phyloP scores from a whole-genome alignment of 805 yeast genomes.

The Zygosaccharomyces lentus region DNA sequence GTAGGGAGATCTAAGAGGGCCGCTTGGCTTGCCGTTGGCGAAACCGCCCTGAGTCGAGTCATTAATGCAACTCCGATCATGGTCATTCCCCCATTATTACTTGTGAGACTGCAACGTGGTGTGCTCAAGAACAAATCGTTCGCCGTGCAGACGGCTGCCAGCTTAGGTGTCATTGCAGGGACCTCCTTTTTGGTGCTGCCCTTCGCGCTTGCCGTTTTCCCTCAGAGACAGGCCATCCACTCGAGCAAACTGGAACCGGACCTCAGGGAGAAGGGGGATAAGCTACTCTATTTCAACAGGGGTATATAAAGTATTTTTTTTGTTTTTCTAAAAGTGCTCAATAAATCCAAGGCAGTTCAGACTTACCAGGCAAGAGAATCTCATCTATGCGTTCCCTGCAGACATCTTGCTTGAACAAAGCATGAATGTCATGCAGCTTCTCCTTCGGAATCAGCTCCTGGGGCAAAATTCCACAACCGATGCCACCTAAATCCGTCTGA shows the following conservation, averaged over 20 bases:
- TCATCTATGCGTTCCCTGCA: conserved; percentile 13
- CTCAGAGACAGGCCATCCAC: conserved; percentile 69
- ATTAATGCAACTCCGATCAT: conserved; percentile 95
- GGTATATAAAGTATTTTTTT: conserved; percentile 57
- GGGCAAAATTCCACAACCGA: conserved; percentile 57
- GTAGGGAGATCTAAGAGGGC: conserved; percentile 79
- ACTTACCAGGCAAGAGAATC: conserved; percentile 17
- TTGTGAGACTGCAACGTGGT: conserved; percentile 72
- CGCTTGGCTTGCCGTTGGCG: conserved; percentile 91
- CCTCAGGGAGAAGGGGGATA: conserved; percentile 48
- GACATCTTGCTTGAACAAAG: conserved; percentile 15
- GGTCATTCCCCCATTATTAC: conserved; percentile 89
- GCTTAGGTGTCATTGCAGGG: conserved; percentile 76
- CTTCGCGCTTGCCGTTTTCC: conserved; percentile 92
- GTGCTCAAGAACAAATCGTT: conserved; percentile 64
- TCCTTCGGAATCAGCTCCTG: conserved; percentile 12
- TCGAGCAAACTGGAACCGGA: conserved; percentile 60
- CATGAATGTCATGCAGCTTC: conserved; percentile 4
- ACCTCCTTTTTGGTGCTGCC: conserved; percentile 89
- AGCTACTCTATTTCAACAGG: conserved; percentile 78
- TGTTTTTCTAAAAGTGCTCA: neutral
- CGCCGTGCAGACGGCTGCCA: conserved; percentile 62
- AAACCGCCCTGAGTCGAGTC: conserved; percentile 92
- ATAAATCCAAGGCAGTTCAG: conserved; percentile 17
- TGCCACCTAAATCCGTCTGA: conserved; percentile 81